Base-by-base conservation (phyloP, 2,329 filamentous ascomycete species). In the Aotearoamyces nothofagi region DNA sequence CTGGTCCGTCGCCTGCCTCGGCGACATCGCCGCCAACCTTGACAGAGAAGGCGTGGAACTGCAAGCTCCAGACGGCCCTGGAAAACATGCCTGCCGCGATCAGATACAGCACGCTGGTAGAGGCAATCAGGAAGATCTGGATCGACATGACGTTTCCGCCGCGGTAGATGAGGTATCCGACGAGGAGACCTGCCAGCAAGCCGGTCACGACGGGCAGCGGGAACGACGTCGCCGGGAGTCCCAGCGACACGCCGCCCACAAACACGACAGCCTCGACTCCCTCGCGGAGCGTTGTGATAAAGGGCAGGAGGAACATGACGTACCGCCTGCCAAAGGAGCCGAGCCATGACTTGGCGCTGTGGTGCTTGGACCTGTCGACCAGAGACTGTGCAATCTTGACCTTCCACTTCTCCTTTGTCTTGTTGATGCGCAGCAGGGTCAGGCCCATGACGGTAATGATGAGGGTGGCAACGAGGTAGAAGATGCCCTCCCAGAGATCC, bases 241-340 rank as follows among this genome's bases (percentile, higher is more conserved):
- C 68, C 26, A 90, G 69, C 5, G 77, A 75, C 5, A 92, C 81
- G 13, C 82, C 82, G 10, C 79, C 80, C 28, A 87, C 71, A 50
- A 87, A 92, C 15, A 92, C 68, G 17, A 90, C 76, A 1, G 77
- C 79, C 50, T 92, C 82, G 20, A 90, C 66, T 2, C 81, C 82
- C 50, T 90, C 82, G 12, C 82, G 63, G 11, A 92, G 55, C 13
- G 84, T 76, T 0, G 82, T 92, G 47, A 92, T 63, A 52, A 92
- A 87, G 1, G 82, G 82, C 30, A 92, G 57, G 26, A 80, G 53
- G 50, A 90, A 86, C 76, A 90, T 81, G 44, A 75, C 71, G 46
- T 92, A 86, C 50, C 78, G 81, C 49, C 83, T 74, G 11, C 62
- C 53, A 54, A 67, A 77, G 32, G 57, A 55, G 53, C 75, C 76